Conservation (phyloP, 2,329 filamentous ascomycete genomes). For the Aspergillus novofumigatus region DNA sequence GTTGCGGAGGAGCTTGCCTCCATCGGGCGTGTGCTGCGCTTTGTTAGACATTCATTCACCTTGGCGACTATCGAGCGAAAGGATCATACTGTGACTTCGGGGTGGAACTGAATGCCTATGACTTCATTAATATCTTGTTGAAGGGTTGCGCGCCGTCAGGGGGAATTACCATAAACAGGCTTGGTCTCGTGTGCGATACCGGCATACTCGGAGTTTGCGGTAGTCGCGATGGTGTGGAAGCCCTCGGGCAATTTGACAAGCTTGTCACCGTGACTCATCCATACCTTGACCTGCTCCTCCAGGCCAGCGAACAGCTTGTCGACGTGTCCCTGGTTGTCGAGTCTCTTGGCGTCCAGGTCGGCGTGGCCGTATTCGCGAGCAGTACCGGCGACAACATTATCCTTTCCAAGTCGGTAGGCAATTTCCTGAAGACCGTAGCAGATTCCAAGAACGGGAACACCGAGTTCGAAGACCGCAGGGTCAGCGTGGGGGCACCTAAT, state of each 20-base stretch:
- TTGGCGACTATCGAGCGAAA: constrained; percentile 1
- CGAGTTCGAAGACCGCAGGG: constrained; percentile 72
- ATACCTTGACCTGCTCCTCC: constrained; percentile 66
- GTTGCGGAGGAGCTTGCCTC: constrained; percentile 70
- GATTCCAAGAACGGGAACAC: constrained; percentile 58
- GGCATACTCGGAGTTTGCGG: constrained; percentile 72
- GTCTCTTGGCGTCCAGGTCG: constrained; percentile 57
- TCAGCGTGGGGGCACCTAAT: constrained; percentile 68
- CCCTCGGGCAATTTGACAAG: constrained; percentile 67
- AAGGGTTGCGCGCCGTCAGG: constrained; percentile 1
- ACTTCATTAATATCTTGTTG: constrained; percentile 17
- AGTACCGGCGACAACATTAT: constrained; percentile 65
- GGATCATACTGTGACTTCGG: constrained; percentile 62
- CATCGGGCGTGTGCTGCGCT: constrained; percentile 44
- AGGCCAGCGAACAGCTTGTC: constrained; percentile 76
- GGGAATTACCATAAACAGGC: constrained; percentile 60
- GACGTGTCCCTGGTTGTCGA: constrained; percentile 54
- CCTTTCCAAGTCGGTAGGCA: constrained; percentile 62
- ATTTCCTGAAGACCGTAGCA: constrained; percentile 68
- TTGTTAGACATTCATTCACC: not conserved
- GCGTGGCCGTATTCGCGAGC: constrained; percentile 70
- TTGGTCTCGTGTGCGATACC: constrained; percentile 57
- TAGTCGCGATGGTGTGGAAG: constrained; percentile 71
- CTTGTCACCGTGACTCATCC: constrained; percentile 91
- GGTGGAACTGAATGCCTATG: constrained; percentile 75